Evolutionary conservation across 2,329 filamentous ascomycete genomes (phyloP), one percentile per base, ranked within the genome.

Genomic region (Dactylonectria macrodidyma): DNA sequence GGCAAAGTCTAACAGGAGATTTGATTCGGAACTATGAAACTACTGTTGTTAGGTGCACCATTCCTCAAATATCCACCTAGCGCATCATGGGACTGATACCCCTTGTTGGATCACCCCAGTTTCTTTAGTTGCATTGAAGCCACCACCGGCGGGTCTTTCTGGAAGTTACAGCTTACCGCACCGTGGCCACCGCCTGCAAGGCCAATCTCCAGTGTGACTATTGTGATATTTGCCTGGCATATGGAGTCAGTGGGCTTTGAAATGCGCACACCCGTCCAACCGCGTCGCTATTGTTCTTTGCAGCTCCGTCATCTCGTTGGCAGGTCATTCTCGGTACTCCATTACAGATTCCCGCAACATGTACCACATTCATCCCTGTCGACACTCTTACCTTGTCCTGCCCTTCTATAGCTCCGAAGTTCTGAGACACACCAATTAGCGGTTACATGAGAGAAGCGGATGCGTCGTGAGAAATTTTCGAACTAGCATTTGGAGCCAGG

Each of bases 81-180:
- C 46, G 33, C 59, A 69, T 67, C 46, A 64, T 44, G 30, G 36
- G 64, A 51, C 46, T 33, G 19, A 47, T 38, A 65, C 47, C 62
- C 60, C 30, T 38, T 14, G 48, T 52, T 46, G 60, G 54, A 30
- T 48, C 46, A 44, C 65, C 50, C n/a, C 19, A 14, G 24, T 41
- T 47, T 33, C 38, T 34, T 54, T 55, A 54, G 41, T 56, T 55
- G 60, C 55, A 57, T 62, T 54, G 59, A 57, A 59, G 12, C 52
- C 26, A 41, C 50, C 52, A 50, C 47, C 24, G 38, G 41, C 48
- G 50, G 48, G 44, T 46, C 61, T 19, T 50, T 52, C 59, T 57
- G 64, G 54, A 57, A 47, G 56, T 30, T 44, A 52, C 26, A 41
- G 30, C 59, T 41, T 63, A 54, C 44, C 38, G 62, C 12, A 59